These are phyloP conservation scores for Cicer judaicum DNA, from an alignment of 306 rosid genomes.

Conservation along the genomic window DNA sequence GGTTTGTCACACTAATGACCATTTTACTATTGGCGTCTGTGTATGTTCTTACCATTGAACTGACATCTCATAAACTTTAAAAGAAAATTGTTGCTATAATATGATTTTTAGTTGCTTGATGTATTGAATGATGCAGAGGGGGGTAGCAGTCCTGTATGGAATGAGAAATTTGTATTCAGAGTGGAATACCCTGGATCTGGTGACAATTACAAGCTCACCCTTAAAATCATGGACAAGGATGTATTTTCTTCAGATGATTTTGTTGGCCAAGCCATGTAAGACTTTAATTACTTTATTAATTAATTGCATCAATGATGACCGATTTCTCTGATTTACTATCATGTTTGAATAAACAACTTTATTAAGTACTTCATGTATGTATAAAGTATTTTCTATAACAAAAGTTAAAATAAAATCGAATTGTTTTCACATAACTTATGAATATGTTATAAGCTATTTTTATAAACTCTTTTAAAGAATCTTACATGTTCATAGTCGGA, in stretches of 20 bases:
- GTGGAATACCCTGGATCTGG: slow-evolving; percentile 85
- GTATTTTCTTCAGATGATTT: slow-evolving; percentile 75
- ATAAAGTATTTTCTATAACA: no score
- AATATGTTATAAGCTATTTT: no score
- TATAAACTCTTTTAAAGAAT: no score
- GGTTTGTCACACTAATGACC: no score
- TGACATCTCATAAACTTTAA: no score
- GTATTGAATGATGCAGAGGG: slow-evolving; percentile 58
- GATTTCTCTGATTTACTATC: neutral
- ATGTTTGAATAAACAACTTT: no score
- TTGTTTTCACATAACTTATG: no score
- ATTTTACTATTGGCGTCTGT: no score
- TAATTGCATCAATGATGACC: neutral
- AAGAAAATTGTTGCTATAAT: neutral
- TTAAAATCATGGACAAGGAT: slow-evolving; percentile 81
- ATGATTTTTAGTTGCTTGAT: neutral
- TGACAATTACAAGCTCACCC: slow-evolving; percentile 63
- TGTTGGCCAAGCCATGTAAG: slow-evolving; percentile 79
- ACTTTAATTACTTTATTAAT: slow-evolving; percentile 1
- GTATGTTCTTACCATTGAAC: no score
- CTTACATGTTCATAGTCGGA: no score
- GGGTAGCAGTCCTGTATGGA: slow-evolving; percentile 74
- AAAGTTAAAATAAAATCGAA: no score
- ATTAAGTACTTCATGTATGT: no score
- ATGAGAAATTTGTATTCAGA: slow-evolving; percentile 74